Percentiles rank a stretch among this genome's conserved stretches.
Conservation (phyloP, 2,329 filamentous ascomycete genomes). For the Epichloe hybrida region DNA sequence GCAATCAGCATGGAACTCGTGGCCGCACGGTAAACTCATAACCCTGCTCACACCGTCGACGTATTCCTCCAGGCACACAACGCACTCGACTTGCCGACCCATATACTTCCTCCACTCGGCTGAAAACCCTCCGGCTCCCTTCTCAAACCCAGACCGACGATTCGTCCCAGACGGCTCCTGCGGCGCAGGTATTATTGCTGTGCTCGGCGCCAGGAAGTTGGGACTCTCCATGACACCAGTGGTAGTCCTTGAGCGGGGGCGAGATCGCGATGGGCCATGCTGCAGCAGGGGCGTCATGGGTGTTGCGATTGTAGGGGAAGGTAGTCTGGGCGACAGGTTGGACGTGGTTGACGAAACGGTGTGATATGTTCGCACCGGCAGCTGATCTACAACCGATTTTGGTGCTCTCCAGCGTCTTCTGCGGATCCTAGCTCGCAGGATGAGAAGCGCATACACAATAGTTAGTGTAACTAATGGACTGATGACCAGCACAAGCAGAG, state of each 20-base stretch:
- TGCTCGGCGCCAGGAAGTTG: slow-evolving; percentile 29
- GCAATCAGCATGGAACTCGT: slow-evolving; percentile 96
- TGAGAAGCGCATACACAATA: slow-evolving; percentile 78
- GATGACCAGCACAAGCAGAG: slow-evolving; percentile 87
- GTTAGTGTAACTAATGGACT: slow-evolving; percentile 87
- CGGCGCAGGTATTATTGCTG: slow-evolving; percentile 26
- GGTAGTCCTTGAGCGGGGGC: slow-evolving; percentile 52
- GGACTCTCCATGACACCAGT: slow-evolving; percentile 43
- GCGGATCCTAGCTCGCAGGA: slow-evolving; percentile 78
- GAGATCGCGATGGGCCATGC: slow-evolving; percentile 34
- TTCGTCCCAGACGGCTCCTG: slow-evolving; percentile 18
- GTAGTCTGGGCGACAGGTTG: slow-evolving; percentile 36
- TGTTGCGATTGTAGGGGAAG: slow-evolving; percentile 52
- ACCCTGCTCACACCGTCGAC: slow-evolving; percentile 86
- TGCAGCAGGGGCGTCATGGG: slow-evolving; percentile 72
- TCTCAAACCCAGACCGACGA: slow-evolving; percentile 32
- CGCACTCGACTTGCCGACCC: slow-evolving; percentile 69
- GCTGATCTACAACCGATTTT: slow-evolving; percentile 83
- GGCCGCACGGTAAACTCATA: slow-evolving; percentile 93
- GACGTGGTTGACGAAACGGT: slow-evolving; percentile 53
- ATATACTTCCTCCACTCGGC: slow-evolving; percentile 52
- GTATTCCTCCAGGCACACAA: slow-evolving; percentile 94
- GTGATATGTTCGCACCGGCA: slow-evolving; percentile 93
- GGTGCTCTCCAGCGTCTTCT: slow-evolving; percentile 90
- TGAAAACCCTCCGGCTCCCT: slow-evolving; percentile 27